Conservation (phyloP, 2,329 filamentous ascomycete species). For the Sclerotinia sclerotiorum region DNA sequence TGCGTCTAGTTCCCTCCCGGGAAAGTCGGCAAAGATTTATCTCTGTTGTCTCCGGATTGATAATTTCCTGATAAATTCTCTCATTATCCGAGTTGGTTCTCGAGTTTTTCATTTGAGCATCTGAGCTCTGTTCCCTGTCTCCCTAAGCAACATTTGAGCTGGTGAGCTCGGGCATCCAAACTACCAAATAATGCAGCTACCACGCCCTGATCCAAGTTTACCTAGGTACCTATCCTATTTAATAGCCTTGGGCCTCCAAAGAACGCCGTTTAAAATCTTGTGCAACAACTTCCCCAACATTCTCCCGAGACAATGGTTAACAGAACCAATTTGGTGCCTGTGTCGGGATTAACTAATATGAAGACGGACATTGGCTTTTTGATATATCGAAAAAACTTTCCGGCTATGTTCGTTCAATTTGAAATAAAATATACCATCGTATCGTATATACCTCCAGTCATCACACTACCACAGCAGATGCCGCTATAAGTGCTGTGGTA, state of each 20-base stretch:
- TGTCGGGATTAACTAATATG: not conserved
- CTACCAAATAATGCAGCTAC: not conserved
- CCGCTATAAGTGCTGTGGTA: not conserved
- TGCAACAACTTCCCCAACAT: slow-evolving; percentile 16
- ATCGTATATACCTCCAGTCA: not conserved
- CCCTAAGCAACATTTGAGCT: slow-evolving; percentile 4
- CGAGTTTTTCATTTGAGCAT: not conserved
- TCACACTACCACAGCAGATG: not conserved
- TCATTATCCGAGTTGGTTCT: not conserved
- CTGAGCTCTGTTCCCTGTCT: not conserved
- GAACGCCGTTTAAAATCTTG: slow-evolving; percentile 7
- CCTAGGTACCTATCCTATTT: no score
- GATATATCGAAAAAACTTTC: not conserved
- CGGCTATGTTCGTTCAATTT: not conserved
- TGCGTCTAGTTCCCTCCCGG: not conserved
- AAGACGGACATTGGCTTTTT: not conserved
- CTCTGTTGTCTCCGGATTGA: not conserved
- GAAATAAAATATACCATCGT: not conserved
- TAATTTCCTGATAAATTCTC: not conserved
- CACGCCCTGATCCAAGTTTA: slow-evolving; percentile 8
- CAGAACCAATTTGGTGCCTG: not conserved
- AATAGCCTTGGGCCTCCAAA: not conserved
- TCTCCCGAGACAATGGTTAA: slow-evolving; percentile 9
- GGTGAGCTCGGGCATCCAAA: not conserved
- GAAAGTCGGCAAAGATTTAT: not conserved